A percentile compares a stretch with the other conserved stretches of the same genome.
Evolutionary conservation across 345 rosid species (phyloP).

Genomic region (Gossypium raimondii): DNA sequence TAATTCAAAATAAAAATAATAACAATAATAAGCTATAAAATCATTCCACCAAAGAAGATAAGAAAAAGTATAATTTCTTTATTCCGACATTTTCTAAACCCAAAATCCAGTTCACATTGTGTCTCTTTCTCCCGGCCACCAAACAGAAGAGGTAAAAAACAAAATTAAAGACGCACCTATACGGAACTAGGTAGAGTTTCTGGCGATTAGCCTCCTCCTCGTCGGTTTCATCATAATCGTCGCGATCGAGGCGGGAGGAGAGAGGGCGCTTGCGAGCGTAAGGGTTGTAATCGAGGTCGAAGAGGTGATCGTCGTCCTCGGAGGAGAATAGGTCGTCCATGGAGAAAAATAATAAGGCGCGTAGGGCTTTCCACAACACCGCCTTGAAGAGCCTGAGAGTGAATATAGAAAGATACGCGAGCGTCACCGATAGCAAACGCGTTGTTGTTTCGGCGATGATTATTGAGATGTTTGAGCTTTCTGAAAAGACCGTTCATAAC

Average conservation of each 20-base stretch:
- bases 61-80: not conserved
- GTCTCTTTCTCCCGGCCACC: constrained; percentile 10
- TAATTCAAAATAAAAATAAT: no score
- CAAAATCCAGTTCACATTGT: not conserved
- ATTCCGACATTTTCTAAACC: not conserved
- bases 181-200: constrained; percentile 47
- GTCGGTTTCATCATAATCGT: constrained; percentile 12
- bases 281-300: constrained; percentile 23
- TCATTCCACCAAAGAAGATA: not conserved
- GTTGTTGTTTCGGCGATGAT: constrained; percentile 17
- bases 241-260: not conserved
- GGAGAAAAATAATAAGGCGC: constrained; percentile 12
- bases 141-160: constrained; percentile 1
- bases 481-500: constrained; percentile 18
- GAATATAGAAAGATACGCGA: constrained; percentile 19
- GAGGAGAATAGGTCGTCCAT: constrained; percentile 31
- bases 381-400: constrained; percentile 20
- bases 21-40: not conserved
- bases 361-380: constrained; percentile 21
- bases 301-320: constrained; percentile 25
- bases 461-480: constrained; percentile 18
- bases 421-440: constrained; percentile 30
- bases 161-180: constrained; percentile 26
- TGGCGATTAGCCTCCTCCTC: constrained; percentile 20
- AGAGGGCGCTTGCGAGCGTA: constrained; percentile 21